Evolutionary conservation across 2,329 filamentous ascomycete species (phyloP).

Genomic region (Aureobasidium sp.): DNA sequence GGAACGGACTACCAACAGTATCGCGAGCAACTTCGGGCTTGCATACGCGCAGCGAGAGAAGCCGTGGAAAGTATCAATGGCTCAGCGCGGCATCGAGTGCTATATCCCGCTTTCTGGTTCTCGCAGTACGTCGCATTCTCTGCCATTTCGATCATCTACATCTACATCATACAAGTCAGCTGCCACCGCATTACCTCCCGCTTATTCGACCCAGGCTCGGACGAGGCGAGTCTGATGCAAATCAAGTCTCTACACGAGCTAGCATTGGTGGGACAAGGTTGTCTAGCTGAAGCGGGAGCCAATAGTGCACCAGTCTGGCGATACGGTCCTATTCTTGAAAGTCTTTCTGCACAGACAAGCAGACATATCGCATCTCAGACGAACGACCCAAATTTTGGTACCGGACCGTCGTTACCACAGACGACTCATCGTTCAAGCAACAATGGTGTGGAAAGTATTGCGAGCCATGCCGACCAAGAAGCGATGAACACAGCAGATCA

Average conservation of each 20-base stretch:
- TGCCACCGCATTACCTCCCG: slow-evolving; percentile 27
- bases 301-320: slow-evolving; percentile 51
- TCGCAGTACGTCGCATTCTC: slow-evolving; percentile 62
- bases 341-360: background rate
- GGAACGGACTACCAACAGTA: background rate
- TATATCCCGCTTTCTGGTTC: slow-evolving; percentile 59
- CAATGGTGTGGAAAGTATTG: background rate
- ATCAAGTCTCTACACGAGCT: slow-evolving; percentile 42
- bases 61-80: background rate
- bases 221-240: background rate
- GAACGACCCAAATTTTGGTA: too few relatives aligned
- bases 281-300: slow-evolving; percentile 45
- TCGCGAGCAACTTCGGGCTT: slow-evolving; percentile 8
- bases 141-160: slow-evolving; percentile 59
- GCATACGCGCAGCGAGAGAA: background rate
- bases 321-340: slow-evolving; percentile 61
- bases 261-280: slow-evolving; percentile 53
- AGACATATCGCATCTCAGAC: background rate
- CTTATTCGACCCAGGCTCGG: background rate
- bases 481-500: background rate
- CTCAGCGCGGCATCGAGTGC: slow-evolving; percentile 28
- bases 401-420: background rate
- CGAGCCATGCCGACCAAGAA: background rate
- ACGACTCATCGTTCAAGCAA: background rate
- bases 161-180: slow-evolving; percentile 57